Base-by-base conservation (phyloP, 2,329 filamentous ascomycete species). In the Elsinoe fawcettii region DNA sequence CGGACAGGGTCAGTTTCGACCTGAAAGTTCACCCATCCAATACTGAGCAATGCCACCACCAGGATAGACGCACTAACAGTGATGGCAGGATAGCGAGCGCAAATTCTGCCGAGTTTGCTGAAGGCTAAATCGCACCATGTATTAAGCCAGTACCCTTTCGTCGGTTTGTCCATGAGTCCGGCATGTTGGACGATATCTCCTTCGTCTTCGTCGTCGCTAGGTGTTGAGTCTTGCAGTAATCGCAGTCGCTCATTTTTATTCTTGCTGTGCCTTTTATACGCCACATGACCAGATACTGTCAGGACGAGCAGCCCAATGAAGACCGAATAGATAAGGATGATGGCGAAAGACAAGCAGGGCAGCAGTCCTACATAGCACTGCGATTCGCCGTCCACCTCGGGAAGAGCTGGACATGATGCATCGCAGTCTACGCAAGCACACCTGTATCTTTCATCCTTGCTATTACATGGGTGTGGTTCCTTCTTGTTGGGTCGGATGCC, bases 381-480 rank as follows among this genome's bases (percentile, higher is more conserved):
- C 55, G 84, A 79, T 1, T 78, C 75, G 56, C 86, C 76, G 56
- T 84, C 76, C n/a, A 97, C 81, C 2, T 83, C 83, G 0, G 90
- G 88, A 16, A 99, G 79, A 64, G 84, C 82, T 0, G 91, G 88
- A 66, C 93, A 99, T 2, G 93, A 86, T 1, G 81, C 84, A 0
- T 87, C 88, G 65, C 93, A 99, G 70, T 99, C 93, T 37, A 97
- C 85, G 66, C 93, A 99, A 54, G 92, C 88, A 71, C 93, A 99
- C 58, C 89, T 83, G 72, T 90, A 97, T 60, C 81, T 80, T 58
- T 89, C 84, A 64, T 97, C 89, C 36, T 88, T 82, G 63, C 92
- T 90, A 69, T 96, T 95, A 77, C 93, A 99, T 57, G 86, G 84
- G 71, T 93, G 92, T 0, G 90, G 81, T 55, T 75, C 81, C 73